Evolutionary conservation across 345 rosid species (phyloP), one percentile per base, ranked within the genome.

Genomic region (Rhodomyrtus tomentosa): DNA sequence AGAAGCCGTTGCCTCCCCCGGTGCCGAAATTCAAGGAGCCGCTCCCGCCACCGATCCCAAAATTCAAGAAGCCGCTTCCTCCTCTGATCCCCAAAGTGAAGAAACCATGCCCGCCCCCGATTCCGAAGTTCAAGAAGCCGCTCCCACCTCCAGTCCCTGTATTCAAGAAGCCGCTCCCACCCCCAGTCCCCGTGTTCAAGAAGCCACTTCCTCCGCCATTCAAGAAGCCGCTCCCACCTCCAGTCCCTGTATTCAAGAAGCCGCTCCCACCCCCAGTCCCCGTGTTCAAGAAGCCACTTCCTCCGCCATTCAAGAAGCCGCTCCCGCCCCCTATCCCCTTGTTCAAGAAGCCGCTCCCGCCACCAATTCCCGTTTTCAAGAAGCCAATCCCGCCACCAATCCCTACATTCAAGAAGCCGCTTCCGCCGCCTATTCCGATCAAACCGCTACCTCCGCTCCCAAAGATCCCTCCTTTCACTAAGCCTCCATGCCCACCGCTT

Each of bases 401-500:
- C 40, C 76, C 76, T 4, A 38, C 2, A 4, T 68, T 68, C 45
- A 68, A 32, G 76, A 68, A 32, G 45, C 76, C 76, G 22, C 76
- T 68, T 68, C 76, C 45, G 3, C 76, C 76, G 4, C 76, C 76
- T 68, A 68, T 68, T 68, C 76, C 45, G 1, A 68, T 68, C 45
- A 68, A 53, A 50, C 84, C 56, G 3, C 79, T 58, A 6, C 80
- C 79, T 55, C 72, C 93, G 38, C 84, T 89, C 83, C 15, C 89
- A 53, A 24, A 58, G 32, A 85, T 83, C 15, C 87, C 90, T n/a
- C 10, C 86, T 29, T 83, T 85, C 79, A 81, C 85, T 73, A 82
- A 86, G 55, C 82, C 86, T 22, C 88, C 85, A 24, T 86, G 84
- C 9, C 85, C 87, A 42, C 90, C 90, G 2, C 40, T 56, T 48